These are phyloP conservation scores for Solanum raphanifolium DNA, from an alignment of 257 asterid genomes.

Conservation along the genomic window DNA sequence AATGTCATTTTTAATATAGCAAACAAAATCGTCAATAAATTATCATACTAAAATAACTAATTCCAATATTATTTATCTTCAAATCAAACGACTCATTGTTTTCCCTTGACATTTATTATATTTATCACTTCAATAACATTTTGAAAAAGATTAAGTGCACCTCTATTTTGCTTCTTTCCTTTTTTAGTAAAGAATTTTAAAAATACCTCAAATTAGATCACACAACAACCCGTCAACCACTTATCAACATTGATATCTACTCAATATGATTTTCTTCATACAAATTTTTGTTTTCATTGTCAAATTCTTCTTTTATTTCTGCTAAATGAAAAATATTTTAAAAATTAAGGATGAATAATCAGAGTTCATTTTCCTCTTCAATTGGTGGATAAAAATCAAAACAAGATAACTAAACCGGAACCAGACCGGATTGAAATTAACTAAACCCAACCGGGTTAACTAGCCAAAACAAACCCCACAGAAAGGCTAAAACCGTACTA, in stretches of 20 bases:
- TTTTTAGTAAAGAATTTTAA: too few relatives aligned
- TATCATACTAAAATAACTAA: too few relatives aligned
- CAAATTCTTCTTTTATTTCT: not conserved
- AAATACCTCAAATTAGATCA: not conserved
- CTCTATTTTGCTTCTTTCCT: too few relatives aligned
- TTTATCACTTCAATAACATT: too few relatives aligned
- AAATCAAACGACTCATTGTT: not conserved
- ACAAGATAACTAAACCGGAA: not conserved
- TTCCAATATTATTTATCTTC: not conserved
- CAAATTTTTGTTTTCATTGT: not conserved
- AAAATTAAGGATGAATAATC: not conserved
- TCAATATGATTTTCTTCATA: too few relatives aligned
- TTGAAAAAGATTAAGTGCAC: too few relatives aligned
- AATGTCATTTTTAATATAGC: not conserved
- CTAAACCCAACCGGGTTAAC: not conserved
- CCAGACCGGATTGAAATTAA: not conserved
- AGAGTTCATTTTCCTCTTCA: not conserved
- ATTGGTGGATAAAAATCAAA: not conserved
- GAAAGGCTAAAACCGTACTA: not conserved
- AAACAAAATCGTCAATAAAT: not conserved
- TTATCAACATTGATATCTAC: not conserved
- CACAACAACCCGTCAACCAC: not conserved
- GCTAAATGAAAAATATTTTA: too few relatives aligned
- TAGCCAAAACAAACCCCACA: not conserved
- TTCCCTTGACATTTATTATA: not conserved